Conservation (phyloP, 345 rosid genomes). For the Populus davidiana region DNA sequence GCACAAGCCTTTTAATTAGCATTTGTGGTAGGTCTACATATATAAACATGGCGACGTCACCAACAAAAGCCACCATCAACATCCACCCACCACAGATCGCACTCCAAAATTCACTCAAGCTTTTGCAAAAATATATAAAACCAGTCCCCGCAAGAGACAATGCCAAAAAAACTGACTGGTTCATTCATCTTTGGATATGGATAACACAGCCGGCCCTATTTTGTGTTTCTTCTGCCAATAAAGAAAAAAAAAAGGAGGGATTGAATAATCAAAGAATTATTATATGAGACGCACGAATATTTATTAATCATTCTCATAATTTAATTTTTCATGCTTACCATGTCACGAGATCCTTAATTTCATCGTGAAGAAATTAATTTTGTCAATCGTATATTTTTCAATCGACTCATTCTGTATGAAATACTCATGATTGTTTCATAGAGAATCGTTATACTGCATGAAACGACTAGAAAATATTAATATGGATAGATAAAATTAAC, state of each 20-base stretch:
- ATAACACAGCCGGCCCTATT: conserved; percentile 11
- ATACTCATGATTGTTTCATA: neutral
- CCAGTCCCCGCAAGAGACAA: neutral
- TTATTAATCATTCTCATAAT: no score
- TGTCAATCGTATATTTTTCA: neutral
- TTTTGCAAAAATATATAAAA: neutral
- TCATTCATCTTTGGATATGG: conserved; percentile 4
- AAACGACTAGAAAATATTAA: neutral
- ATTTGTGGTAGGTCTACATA: neutral
- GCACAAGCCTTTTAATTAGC: neutral
- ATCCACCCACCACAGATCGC: conserved; percentile 7
- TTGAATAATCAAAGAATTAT: neutral
- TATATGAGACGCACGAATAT: neutral
- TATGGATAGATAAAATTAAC: neutral
- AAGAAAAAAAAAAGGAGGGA: neutral
- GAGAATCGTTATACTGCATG: neutral
- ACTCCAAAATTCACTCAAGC: neutral
- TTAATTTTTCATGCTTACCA: neutral
- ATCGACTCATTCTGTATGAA: no score
- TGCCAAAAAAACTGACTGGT: conserved; percentile 10
- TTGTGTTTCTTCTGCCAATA: neutral
- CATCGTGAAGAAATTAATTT: neutral
- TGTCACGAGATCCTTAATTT: neutral
- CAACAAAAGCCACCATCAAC: conserved; percentile 18
- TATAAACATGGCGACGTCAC: conserved; percentile 20